Evolutionary conservation across 148 eudicot genomes (phyloP).

Genomic region (Chenopodium formosanum): DNA sequence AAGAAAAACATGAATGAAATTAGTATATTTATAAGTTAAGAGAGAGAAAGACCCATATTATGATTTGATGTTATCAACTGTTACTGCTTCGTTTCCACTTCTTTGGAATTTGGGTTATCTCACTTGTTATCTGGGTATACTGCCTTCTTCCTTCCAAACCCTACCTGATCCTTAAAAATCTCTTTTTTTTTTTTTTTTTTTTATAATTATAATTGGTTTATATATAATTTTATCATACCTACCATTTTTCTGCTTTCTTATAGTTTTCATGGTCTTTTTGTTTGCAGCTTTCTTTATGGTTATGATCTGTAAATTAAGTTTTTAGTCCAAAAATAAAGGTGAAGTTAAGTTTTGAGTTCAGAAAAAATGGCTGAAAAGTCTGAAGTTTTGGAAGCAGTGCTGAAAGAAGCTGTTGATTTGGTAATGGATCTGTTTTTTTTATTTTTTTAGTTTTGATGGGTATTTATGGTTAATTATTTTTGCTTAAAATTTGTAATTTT

Average conservation of each 20-base stretch:
- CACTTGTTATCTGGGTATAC: slow-evolving; percentile 10
- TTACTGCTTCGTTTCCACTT: slow-evolving; percentile 42
- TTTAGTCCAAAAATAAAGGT: slow-evolving; percentile 19
- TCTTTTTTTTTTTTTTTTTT: slow-evolving; percentile 10
- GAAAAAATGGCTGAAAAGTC: slow-evolving; percentile 68
- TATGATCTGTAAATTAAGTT: slow-evolving; percentile 32
- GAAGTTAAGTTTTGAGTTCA: slow-evolving; percentile 8
- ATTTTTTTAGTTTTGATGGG: background rate
- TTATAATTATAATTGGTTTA: background rate
- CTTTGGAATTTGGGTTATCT: slow-evolving; percentile 38
- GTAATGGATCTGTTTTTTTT: slow-evolving; percentile 64
- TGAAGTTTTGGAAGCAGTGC: slow-evolving; percentile 87
- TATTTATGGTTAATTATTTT: slow-evolving; percentile 4
- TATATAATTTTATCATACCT: slow-evolving; percentile 8
- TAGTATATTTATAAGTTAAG: background rate
- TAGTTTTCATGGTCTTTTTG: slow-evolving; percentile 36
- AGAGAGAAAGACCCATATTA: background rate
- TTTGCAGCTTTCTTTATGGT: slow-evolving; percentile 37
- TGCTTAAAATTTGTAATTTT: slow-evolving; percentile 4
- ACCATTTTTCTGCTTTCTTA: slow-evolving; percentile 24
- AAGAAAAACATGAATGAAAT: background rate
- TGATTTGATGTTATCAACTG: slow-evolving; percentile 37
- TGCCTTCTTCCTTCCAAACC: slow-evolving; percentile 28
- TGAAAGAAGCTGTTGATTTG: slow-evolving; percentile 99
- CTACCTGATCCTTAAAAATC: slow-evolving; percentile 26